These are phyloP conservation scores for Colletotrichum sp. DNA, from an alignment of 2,329 filamentous ascomycete species.

Conservation along the genomic window DNA sequence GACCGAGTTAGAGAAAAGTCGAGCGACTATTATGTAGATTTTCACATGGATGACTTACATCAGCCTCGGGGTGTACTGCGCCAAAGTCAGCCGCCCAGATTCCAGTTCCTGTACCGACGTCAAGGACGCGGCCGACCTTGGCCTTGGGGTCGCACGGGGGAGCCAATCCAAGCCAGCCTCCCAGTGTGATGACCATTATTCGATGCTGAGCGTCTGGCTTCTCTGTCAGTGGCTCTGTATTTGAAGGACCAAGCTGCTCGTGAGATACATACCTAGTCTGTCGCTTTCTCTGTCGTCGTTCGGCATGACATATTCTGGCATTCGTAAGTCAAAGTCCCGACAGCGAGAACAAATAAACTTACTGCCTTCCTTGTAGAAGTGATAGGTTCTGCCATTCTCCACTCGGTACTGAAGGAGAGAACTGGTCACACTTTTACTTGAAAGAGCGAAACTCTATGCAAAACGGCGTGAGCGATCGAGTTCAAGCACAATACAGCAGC, in stretches of 20 bases:
- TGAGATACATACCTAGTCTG: not conserved
- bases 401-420: not conserved
- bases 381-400: not conserved
- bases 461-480: not conserved
- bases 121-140: not conserved
- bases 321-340: not conserved
- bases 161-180: not conserved
- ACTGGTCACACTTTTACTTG: not conserved
- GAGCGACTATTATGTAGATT: not conserved
- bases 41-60: not conserved
- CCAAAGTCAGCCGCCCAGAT: not conserved
- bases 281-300: not conserved
- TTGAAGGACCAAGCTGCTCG: not conserved
- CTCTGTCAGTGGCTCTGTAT: not conserved
- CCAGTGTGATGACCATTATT: not conserved
- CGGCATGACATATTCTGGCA: not conserved
- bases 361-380: not conserved
- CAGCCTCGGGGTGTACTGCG: not conserved
- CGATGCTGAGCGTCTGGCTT: not conserved
- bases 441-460: not conserved
- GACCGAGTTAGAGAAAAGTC: not conserved
- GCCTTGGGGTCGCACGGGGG: not conserved
- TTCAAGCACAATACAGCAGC: not conserved
- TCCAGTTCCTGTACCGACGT: not conserved
- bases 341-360: not conserved